Conservation (phyloP, 2,329 filamentous ascomycete genomes). For the Exophiala phaeomuriformis region DNA sequence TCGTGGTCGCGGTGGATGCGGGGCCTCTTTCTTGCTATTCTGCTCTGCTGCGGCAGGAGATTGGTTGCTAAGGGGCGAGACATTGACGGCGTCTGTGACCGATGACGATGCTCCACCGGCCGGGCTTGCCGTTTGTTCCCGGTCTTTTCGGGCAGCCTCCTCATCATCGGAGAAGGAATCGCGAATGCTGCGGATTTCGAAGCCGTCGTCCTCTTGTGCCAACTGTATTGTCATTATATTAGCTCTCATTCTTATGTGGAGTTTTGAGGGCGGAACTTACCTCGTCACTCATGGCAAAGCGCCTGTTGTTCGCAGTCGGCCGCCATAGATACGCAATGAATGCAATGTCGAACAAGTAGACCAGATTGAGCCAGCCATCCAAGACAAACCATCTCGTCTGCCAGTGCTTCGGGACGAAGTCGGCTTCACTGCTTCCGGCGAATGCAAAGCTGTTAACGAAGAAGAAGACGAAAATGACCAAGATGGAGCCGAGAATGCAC, state of each 20-base stretch:
- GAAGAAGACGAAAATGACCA: conserved; percentile 97
- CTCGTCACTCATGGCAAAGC: conserved; percentile 98
- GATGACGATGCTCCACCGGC: conserved; percentile 19
- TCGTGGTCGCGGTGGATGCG: conserved; percentile 40
- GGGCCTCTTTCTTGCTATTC: conserved; percentile 13
- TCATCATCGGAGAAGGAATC: conserved; percentile 49
- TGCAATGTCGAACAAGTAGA: conserved; percentile 87
- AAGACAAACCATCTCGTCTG: conserved; percentile 95
- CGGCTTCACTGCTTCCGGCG: conserved; percentile 71
- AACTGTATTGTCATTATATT: conserved; percentile 48
- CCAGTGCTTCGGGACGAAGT: conserved; percentile 96
- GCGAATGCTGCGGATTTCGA: conserved; percentile 85
- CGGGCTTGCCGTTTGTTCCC: conserved; percentile 22
- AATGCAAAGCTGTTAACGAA: conserved; percentile 97
- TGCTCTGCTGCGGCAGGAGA: conserved; percentile 13
- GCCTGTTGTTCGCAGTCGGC: conserved; percentile 89
- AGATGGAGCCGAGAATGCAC: conserved; percentile 84
- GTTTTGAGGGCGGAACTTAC: conserved; percentile 35
- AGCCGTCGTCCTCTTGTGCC: conserved; percentile 95
- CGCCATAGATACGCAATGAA: conserved; percentile 96
- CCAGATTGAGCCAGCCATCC: conserved; percentile 93
- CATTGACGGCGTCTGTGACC: conserved; percentile 21
- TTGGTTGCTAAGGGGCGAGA: conserved; percentile 5
- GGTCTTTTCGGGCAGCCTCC: conserved; percentile 32
- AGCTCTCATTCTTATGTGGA: neutral